phyloP scores from a whole-genome alignment of 179 eudicot species.

The Actinidia arguta region DNA sequence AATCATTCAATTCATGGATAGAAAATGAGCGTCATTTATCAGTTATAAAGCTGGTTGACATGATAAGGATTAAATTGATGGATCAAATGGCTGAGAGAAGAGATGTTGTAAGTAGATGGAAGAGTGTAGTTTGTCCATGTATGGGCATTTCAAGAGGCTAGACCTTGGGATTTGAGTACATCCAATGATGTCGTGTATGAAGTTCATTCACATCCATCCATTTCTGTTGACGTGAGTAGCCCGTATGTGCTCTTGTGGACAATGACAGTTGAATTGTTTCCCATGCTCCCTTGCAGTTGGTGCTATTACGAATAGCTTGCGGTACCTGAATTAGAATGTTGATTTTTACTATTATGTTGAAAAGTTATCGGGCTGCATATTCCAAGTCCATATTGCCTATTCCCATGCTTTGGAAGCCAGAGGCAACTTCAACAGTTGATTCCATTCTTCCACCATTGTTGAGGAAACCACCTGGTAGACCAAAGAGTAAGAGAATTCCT shows the following conservation, averaged over 20 bases:
- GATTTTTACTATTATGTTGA: neutral
- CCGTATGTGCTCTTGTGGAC: neutral
- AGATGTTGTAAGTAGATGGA: neutral
- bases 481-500: neutral
- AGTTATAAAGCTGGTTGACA: neutral
- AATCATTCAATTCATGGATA: neutral
- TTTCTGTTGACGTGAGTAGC: neutral
- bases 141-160: neutral
- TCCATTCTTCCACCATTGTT: neutral
- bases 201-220: neutral
- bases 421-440: neutral
- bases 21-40: neutral
- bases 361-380: neutral
- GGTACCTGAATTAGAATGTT: neutral
- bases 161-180: neutral
- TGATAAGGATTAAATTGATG: neutral
- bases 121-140: neutral
- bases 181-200: neutral
- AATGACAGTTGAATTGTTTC: neutral
- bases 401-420: neutral
- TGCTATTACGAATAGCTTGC: neutral
- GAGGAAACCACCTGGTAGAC: neutral
- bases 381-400: neutral
- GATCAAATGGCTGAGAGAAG: neutral
- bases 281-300: neutral